A percentile compares a stretch with the other conserved stretches of the same genome.
These are phyloP conservation scores for Chalciporus chontae DNA, from an alignment of 768 basidiomycete genomes.

Conservation along the genomic window DNA sequence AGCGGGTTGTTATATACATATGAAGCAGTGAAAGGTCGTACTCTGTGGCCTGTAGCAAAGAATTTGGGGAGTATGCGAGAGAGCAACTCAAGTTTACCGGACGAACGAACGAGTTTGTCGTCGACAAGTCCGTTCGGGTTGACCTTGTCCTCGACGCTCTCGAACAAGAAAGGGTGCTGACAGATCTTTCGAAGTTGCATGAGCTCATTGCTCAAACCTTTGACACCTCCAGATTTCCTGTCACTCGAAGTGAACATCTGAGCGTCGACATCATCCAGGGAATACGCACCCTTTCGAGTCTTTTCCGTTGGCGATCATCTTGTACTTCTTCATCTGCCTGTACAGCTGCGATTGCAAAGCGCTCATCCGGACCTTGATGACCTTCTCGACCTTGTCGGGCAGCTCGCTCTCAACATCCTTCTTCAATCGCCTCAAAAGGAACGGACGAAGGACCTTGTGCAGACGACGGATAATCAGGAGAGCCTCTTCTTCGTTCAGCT, in stretches of 20 bases:
- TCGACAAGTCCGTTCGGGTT: slow-evolving; percentile 79
- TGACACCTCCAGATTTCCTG: slow-evolving; percentile 75
- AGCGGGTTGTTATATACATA: neutral
- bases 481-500: slow-evolving; percentile 99
- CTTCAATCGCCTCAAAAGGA: slow-evolving; percentile 89
- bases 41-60: slow-evolving; percentile 87
- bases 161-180: slow-evolving; percentile 96
- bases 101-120: slow-evolving; percentile 78
- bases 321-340: slow-evolving; percentile 97
- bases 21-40: slow-evolving; percentile 31
- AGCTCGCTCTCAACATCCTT: slow-evolving; percentile 95
- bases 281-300: slow-evolving; percentile 64
- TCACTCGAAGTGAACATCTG: slow-evolving; percentile 5
- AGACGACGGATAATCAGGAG: slow-evolving; percentile 93
- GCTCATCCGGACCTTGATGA: slow-evolving; percentile 94
- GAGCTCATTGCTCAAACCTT: slow-evolving; percentile 88
- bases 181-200: slow-evolving; percentile 99
- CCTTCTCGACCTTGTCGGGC: slow-evolving; percentile 97
- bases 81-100: slow-evolving; percentile 93
- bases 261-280: neutral
- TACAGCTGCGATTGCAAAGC: slow-evolving; percentile 89
- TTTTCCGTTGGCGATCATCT: slow-evolving; percentile 88
- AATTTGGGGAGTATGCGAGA: slow-evolving; percentile 93
- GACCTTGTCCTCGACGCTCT: slow-evolving; percentile 92
- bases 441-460: slow-evolving; percentile 94